Base-by-base conservation (phyloP, 495 filamentous ascomycete genomes). In the Emericellopsis terricola region DNA sequence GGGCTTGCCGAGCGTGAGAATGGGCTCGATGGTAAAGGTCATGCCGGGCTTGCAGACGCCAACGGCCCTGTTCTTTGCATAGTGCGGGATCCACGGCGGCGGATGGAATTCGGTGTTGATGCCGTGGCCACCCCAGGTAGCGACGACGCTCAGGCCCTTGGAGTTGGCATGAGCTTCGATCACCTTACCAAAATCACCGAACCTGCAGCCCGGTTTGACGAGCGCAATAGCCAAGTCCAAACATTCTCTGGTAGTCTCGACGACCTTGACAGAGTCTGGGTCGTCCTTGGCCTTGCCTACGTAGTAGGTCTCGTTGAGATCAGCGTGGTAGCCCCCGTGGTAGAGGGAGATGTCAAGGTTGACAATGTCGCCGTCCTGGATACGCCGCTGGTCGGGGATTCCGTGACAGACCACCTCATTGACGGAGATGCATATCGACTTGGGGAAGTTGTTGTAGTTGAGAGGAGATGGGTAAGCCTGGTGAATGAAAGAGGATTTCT, bases 401-500 rank as follows among this genome's bases (percentile, higher is more conserved):
- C 83, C 83, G 62, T 92, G 83, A 56, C 83, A 91, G 48, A 99
- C 94, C 37, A 92, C 77, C 57, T 99, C 89, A 61, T 99, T 99
- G 39, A 79, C 50, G 2, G 85, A 94, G 1, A 85, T 96, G 56
- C 89, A 99, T 29, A 94, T 75, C 1, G 89, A 99, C 63, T 99
- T 99, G 37, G 89, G 89, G 62, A 94, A 99, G 52, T 83, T 64
- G 64, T 76, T 73, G 53, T 99, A 99, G 61, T 99, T 99, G 6
- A 99, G 58, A 2, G 87, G 83, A 0, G 89, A 99, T 0, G 89
- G 89, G 46, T 99, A 99, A 8, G 85, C 80, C 89, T 96, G 34
- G n/a, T 7, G 24, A 15, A 35, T 8, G 20, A n/a, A n/a, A n/a
- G n/a, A n/a, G n/a, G n/a, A n/a, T n/a, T n/a, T n/a, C n/a, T n/a